Evolutionary conservation across 2,329 filamentous ascomycete species (phyloP).

Genomic region (Monilinia laxa): DNA sequence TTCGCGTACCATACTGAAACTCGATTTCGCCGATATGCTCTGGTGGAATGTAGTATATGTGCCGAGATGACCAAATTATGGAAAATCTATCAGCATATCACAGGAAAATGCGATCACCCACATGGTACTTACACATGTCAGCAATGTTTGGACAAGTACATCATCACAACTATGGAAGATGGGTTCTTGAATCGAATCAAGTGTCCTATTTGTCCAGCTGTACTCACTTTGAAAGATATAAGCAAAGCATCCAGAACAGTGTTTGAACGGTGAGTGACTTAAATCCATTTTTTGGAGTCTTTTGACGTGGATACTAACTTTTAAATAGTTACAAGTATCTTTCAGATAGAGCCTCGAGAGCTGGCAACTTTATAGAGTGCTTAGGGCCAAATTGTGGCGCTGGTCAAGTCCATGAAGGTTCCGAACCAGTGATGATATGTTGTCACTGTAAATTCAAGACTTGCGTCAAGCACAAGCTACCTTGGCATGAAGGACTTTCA

Average conservation of each 20-base stretch:
- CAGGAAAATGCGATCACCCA: background rate
- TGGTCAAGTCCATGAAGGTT: slow-evolving; percentile 28
- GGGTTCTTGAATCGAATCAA: slow-evolving; percentile 2
- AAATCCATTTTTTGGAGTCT: background rate
- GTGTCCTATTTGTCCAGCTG: slow-evolving; percentile 12
- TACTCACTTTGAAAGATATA: slow-evolving; percentile 7
- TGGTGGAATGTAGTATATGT: slow-evolving; percentile 11
- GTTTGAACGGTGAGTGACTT: slow-evolving; percentile 7
- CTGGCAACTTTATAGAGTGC: slow-evolving; percentile 23
- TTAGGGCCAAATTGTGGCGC: slow-evolving; percentile 28
- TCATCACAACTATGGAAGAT: slow-evolving; percentile 1
- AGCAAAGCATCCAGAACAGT: background rate
- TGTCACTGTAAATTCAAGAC: slow-evolving; percentile 29
- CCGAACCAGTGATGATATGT: slow-evolving; percentile 32
- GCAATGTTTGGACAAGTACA: slow-evolving; percentile 14
- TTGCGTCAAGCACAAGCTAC: slow-evolving; percentile 31
- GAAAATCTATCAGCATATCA: background rate
- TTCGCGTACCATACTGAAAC: background rate
- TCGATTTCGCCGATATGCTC: background rate
- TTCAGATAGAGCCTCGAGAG: slow-evolving; percentile 4
- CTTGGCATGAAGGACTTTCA: slow-evolving; percentile 33
- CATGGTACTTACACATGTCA: background rate
- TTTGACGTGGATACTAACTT: background rate
- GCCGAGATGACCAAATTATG: background rate
- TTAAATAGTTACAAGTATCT: slow-evolving; percentile 8